Base-by-base conservation (phyloP, 208 protist species). In the Wallacemonas collosoma region DNA sequence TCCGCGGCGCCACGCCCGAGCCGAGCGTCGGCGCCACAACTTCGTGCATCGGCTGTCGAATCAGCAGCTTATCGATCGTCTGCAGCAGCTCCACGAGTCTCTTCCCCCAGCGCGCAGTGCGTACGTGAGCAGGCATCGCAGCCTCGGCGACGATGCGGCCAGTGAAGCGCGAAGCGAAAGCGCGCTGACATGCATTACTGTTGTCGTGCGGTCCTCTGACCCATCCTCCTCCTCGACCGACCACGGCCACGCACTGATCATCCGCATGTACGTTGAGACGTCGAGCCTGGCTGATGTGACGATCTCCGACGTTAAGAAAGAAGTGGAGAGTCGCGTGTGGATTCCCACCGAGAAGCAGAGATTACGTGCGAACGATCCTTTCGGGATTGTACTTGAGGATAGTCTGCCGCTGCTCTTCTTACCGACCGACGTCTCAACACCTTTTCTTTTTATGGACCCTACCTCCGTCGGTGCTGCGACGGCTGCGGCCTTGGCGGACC, bases 341-440 rank as follows among this genome's bases (percentile, higher is more conserved):
- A 65, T 92, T 40, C 51, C 76, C 1, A 61, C 36, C 43, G 54
- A 63, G 41, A 38, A 39, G n/a, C 77, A 82, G 72, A 68, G 70
- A 48, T 60, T 84, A 36, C 68, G 72, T 11, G 74, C 73, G 11
- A 74, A 80, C 45, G 82, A 77, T 51, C 60, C 60, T 3, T 5
- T 5, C 51, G 80, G 76, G 54, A 67, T 88, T 39, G 66, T 71
- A 14, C 72, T 91, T 39, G 73, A 75, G 7, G 76, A 91, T 72
- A 75, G 72, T 40, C 65, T 91, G 4, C 83, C 82, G 14, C 54
- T 91, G 26, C 67, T 79, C 39, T 76, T 88, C 36, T 60, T 91
- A 39, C 58, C 80, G 14, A 54, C 57, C 1, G 39, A 62, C 11
- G 51, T 53, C 4, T 36, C 68, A 15, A 26, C 26, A 26, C 11